Conservation (phyloP, 345 rosid genomes). For the Eucalyptus coolabah region DNA sequence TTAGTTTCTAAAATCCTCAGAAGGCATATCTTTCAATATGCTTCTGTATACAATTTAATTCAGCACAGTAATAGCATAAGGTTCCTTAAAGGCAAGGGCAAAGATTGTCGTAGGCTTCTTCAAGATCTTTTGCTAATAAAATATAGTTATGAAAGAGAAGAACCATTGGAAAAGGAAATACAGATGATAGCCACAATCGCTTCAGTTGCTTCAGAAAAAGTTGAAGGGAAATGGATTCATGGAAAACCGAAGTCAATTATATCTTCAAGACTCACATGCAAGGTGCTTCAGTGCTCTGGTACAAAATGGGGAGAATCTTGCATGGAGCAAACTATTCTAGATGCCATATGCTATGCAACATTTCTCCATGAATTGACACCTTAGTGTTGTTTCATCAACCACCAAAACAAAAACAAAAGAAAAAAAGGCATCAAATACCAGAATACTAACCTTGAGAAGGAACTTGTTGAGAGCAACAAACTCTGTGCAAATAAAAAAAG, state of each 20-base stretch:
- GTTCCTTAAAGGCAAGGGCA: neutral
- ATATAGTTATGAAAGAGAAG: neutral
- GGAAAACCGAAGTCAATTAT: neutral
- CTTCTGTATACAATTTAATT: neutral
- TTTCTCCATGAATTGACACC: neutral
- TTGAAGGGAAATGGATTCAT: neutral
- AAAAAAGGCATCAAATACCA: neutral
- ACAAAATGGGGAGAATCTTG: neutral
- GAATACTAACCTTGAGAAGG: conserved; percentile 42
- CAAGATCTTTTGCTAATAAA: neutral
- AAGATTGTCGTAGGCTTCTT: neutral
- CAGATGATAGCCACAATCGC: neutral
- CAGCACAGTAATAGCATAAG: neutral
- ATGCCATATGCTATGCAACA: neutral
- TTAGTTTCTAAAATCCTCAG: neutral
- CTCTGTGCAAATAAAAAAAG: conserved; percentile 13
- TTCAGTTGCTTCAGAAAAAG: neutral
- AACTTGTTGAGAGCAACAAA: conserved; percentile 58
- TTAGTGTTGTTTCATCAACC: neutral
- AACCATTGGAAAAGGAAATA: neutral
- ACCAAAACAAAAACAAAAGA: neutral
- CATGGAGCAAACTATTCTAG: neutral
- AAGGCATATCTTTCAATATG: neutral
- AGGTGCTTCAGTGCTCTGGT: neutral
- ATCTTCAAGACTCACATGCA: neutral